These are phyloP conservation scores for Daldinia concentrica DNA, from an alignment of 495 filamentous ascomycete species.

Conservation along the genomic window DNA sequence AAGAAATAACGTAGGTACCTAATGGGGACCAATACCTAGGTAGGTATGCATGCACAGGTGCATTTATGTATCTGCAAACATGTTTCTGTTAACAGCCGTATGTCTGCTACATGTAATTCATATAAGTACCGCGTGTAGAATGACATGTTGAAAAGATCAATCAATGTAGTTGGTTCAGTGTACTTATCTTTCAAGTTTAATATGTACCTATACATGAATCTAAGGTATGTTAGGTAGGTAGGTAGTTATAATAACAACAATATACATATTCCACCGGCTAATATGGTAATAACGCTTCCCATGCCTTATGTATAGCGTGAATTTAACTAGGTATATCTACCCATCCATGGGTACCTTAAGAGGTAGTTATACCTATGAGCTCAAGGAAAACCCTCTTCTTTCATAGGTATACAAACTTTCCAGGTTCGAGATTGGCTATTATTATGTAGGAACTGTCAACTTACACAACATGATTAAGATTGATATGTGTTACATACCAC, in stretches of 20 bases:
- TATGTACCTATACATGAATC: background rate
- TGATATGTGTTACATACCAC: slow-evolving; percentile 21
- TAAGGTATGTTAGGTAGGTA: background rate
- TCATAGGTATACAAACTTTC: too few species aligned
- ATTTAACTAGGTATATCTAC: background rate
- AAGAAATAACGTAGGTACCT: background rate
- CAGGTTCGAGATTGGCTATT: background rate
- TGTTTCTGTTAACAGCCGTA: too few species aligned
- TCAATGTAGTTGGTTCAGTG: background rate
- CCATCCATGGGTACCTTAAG: too few species aligned
- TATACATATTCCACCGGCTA: background rate
- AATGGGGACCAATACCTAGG: background rate
- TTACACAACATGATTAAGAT: background rate
- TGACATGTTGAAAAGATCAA: background rate
- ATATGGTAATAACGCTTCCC: background rate
- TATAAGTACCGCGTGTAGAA: too few species aligned
- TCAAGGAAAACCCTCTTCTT: too few species aligned
- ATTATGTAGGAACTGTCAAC: background rate
- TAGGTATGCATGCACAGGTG: background rate
- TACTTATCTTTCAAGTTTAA: too few species aligned
- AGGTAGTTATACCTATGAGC: too few species aligned
- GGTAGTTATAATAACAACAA: background rate
- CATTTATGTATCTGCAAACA: background rate
- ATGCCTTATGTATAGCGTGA: background rate
- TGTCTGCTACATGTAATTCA: too few species aligned